Evolutionary conservation across 2,329 filamentous ascomycete species (phyloP).

Genomic region (Colletotrichum agaves): DNA sequence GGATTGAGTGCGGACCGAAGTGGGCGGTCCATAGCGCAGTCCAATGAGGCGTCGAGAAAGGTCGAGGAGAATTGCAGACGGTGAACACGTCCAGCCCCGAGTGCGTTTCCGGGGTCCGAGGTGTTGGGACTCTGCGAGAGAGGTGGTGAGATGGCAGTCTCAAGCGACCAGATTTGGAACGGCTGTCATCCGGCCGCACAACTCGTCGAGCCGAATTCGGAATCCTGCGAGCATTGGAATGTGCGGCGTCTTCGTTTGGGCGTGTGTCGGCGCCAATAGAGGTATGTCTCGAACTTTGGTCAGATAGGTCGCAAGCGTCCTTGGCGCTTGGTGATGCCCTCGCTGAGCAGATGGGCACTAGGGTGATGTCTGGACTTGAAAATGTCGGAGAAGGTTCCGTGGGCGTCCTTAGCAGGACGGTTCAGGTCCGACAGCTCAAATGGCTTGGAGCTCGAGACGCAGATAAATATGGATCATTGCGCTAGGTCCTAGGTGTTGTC

Average conservation of each 20-base stretch:
- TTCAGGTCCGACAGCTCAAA: background rate
- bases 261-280: background rate
- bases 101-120: background rate
- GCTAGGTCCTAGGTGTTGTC: too few relatives aligned
- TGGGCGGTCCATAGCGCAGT: background rate
- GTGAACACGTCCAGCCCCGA: background rate
- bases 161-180: background rate
- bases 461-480: too few relatives aligned
- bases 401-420: background rate
- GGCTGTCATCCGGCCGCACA: background rate
- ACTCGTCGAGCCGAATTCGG: background rate
- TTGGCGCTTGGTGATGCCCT: background rate
- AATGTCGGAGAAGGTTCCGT: too few relatives aligned
- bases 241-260: background rate
- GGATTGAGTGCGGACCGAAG: background rate
- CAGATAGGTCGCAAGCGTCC: background rate
- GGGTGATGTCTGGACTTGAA: too few relatives aligned
- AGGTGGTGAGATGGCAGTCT: background rate
- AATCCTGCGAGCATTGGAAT: background rate
- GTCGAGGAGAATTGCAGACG: background rate
- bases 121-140: background rate
- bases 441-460: too few relatives aligned
- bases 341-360: background rate
- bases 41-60: background rate
- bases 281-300: slow-evolving; percentile 2